A percentile compares a stretch with the other conserved stretches of the same genome.
These are phyloP conservation scores for Lasiodiplodia citricola DNA, from an alignment of 2,329 filamentous ascomycete genomes.

Conservation along the genomic window DNA sequence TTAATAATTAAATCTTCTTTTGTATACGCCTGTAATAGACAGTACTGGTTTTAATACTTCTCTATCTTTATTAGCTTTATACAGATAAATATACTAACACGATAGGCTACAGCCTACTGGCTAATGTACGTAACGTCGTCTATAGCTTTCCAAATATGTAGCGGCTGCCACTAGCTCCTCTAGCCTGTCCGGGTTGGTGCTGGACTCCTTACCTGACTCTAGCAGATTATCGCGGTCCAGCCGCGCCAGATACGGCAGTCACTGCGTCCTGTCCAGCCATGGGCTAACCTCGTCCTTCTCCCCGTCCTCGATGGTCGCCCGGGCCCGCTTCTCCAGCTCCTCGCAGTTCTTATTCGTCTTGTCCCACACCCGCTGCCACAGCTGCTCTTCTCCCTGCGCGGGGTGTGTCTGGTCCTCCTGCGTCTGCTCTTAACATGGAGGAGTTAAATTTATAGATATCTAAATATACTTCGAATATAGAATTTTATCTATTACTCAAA, in stretches of 20 bases:
- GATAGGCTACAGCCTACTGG: slow-evolving; percentile 28
- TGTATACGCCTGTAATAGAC: too few species aligned
- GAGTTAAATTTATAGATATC: too few species aligned
- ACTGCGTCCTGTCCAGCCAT: slow-evolving; percentile 26
- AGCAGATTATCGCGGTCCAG: slow-evolving; percentile 30
- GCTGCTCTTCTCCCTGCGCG: slow-evolving; percentile 18
- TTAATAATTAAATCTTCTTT: too few species aligned
- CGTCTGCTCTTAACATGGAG: too few species aligned
- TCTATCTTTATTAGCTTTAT: too few species aligned
- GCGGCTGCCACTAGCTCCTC: slow-evolving; percentile 29
- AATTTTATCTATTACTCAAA: too few species aligned
- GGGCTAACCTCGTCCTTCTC: slow-evolving; percentile 28
- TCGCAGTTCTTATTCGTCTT: slow-evolving; percentile 21
- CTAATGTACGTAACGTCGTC: slow-evolving; percentile 29
- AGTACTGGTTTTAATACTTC: too few species aligned
- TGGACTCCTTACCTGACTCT: slow-evolving; percentile 28
- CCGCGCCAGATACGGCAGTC: slow-evolving; percentile 30
- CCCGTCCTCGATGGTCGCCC: neutral
- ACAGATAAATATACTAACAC: too few species aligned
- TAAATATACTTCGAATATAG: too few species aligned
- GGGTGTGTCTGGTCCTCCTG: neutral
- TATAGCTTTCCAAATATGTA: slow-evolving; percentile 31
- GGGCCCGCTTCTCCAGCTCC: slow-evolving; percentile 11
- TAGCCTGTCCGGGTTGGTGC: slow-evolving; percentile 5
- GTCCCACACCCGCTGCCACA: slow-evolving; percentile 25